Percentiles rank a stretch among this genome's conserved stretches.
Evolutionary conservation across 345 rosid species (phyloP).

Genomic region (Cardamine chenopodiifolia): DNA sequence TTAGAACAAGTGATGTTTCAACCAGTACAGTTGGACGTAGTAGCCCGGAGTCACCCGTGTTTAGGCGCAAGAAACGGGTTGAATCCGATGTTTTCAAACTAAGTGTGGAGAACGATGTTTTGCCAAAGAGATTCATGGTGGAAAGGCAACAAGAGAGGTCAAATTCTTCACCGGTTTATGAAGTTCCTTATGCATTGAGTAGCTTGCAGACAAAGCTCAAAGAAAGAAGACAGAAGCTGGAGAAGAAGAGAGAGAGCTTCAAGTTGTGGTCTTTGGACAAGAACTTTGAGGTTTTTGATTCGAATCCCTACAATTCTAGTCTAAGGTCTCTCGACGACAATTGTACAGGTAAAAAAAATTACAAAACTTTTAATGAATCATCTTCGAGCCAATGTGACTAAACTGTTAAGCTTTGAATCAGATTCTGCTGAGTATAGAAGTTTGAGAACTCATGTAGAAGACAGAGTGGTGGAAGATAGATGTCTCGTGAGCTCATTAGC

Average conservation of each 20-base stretch:
- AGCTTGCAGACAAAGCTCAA: conserved; percentile 41
- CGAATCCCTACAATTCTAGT: conserved; percentile 12
- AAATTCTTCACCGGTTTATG: conserved; percentile 50
- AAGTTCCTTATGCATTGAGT: conserved; percentile 45
- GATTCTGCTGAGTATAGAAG: conserved; percentile 18
- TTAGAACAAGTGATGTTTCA: conserved; percentile 33
- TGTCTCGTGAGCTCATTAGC: conserved; percentile 35
- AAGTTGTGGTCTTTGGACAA: conserved; percentile 35
- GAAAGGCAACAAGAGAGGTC: conserved; percentile 46
- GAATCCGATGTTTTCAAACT: conserved; percentile 42
- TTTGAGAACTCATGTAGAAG: conserved; percentile 31
- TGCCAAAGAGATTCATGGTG: conserved; percentile 39
- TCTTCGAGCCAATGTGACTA: neutral
- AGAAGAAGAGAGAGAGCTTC: conserved; percentile 43
- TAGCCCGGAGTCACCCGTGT: conserved; percentile 38
- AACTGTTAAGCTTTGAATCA: neutral
- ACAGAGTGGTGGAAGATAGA: conserved; percentile 33
- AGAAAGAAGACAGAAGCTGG: conserved; percentile 45
- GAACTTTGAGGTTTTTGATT: conserved; percentile 35
- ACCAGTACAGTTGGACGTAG: conserved; percentile 38
- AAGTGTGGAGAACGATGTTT: conserved; percentile 40
- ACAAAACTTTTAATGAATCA: neutral
- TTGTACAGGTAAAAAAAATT: conserved; percentile 23
- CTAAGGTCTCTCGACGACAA: conserved; percentile 29
- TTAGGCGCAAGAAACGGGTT: conserved; percentile 44